phyloP scores from a whole-genome alignment of 2,329 filamentous ascomycete genomes.

The Cordyceps pruinosa region DNA sequence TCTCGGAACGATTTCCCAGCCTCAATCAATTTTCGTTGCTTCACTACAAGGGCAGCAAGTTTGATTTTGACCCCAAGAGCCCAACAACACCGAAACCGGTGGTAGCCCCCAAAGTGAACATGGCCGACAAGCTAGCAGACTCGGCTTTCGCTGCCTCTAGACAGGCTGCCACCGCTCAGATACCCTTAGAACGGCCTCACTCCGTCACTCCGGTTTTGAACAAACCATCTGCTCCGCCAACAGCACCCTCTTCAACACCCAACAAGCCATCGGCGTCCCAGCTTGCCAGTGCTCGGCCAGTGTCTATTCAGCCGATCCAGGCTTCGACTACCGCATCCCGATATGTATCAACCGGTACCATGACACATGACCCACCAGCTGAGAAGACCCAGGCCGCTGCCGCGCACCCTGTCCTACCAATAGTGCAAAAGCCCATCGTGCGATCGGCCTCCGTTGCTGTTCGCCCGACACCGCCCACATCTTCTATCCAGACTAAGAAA shows the following conservation, averaged over 20 bases:
- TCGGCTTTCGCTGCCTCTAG: slow-evolving; percentile 60
- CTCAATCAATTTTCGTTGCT: slow-evolving; percentile 88
- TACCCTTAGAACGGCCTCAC: slow-evolving; percentile 19
- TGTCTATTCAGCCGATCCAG: slow-evolving; percentile 20
- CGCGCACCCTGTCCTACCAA: slow-evolving; percentile 22
- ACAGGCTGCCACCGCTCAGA: neutral
- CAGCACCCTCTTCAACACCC: slow-evolving; percentile 21
- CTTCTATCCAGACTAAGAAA: neutral
- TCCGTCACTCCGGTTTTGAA: slow-evolving; percentile 23
- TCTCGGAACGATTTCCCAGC: slow-evolving; percentile 80
- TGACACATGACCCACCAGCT: slow-evolving; percentile 58
- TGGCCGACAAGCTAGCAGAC: slow-evolving; percentile 73
- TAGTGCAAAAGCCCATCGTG: neutral
- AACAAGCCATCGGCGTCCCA: slow-evolving; percentile 29
- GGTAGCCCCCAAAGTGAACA: slow-evolving; percentile 52
- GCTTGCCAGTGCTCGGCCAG: slow-evolving; percentile 16
- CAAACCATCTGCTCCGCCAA: slow-evolving; percentile 10
- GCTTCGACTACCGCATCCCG: slow-evolving; percentile 18
- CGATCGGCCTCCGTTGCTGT: slow-evolving; percentile 3
- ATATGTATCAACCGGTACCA: slow-evolving; percentile 62
- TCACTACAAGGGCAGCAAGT: slow-evolving; percentile 76
- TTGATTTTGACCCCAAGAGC: slow-evolving; percentile 66
- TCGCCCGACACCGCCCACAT: neutral
- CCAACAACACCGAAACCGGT: slow-evolving; percentile 42
- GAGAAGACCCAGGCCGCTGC: slow-evolving; percentile 42